Evolutionary conservation across 257 asterid genomes (phyloP).

Genomic region (Ballota nigra): DNA sequence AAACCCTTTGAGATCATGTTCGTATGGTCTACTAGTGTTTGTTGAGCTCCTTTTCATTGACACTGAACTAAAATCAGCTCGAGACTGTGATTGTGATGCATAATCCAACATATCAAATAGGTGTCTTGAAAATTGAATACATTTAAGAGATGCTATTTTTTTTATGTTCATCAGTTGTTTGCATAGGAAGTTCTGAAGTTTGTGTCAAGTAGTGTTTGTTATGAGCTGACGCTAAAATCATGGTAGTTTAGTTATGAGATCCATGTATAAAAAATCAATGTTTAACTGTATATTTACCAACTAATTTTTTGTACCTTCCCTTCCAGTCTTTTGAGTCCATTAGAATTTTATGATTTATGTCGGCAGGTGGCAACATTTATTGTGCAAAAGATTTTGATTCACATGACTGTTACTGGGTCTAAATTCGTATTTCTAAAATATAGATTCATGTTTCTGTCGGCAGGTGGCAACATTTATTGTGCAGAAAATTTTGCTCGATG

Average conservation of each 20-base stretch:
- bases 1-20: background rate
- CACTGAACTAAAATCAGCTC: background rate
- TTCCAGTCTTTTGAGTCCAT: background rate
- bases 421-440: background rate
- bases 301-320: background rate
- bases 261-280: no score
- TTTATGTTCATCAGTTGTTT: no score
- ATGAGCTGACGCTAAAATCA: no score
- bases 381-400: slow-evolving; percentile 83
- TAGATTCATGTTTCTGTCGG: slow-evolving; percentile 21
- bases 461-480: slow-evolving; percentile 97
- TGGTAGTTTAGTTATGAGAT: no score
- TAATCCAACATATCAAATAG: background rate
- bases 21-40: background rate
- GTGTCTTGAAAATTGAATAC: background rate
- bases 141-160: no score
- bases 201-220: no score
- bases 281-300: no score
- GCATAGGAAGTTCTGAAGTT: no score
- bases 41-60: background rate
- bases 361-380: slow-evolving; percentile 92
- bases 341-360: slow-evolving; percentile 13
- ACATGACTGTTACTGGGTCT: background rate
- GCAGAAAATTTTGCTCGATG: slow-evolving; percentile 92
- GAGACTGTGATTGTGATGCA: background rate